These are phyloP conservation scores for Testicularia cyperi DNA, from an alignment of 1,284 basidiomycete species.

Conservation along the genomic window DNA sequence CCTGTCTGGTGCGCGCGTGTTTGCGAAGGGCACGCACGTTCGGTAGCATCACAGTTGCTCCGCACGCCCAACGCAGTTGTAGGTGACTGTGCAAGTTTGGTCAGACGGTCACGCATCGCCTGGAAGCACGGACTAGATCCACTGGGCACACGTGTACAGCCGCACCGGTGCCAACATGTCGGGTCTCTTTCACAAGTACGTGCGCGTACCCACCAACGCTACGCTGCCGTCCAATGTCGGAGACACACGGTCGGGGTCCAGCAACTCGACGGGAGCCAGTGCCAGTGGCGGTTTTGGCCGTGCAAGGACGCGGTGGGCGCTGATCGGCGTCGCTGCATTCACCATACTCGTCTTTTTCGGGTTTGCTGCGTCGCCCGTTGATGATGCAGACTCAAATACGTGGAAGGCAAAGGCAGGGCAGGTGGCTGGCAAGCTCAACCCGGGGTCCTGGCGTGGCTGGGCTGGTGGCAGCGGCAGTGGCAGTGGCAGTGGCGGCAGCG, in stretches of 20 bases:
- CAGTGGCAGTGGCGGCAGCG: too few relatives aligned
- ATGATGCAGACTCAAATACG: conserved; percentile 1
- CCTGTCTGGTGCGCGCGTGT: too few relatives aligned
- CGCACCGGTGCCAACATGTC: too few relatives aligned
- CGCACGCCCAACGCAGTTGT: too few relatives aligned
- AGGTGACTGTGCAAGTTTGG: too few relatives aligned
- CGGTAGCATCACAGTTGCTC: too few relatives aligned
- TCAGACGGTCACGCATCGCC: background rate
- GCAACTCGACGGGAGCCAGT: too few relatives aligned
- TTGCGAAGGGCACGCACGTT: too few relatives aligned
- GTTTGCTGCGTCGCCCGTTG: conserved; percentile 14
- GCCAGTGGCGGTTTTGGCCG: conserved; percentile 21
- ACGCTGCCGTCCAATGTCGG: conserved; percentile 6
- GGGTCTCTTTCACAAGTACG: conserved; percentile 19
- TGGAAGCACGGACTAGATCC: background rate
- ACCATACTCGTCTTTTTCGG: conserved; percentile 28
- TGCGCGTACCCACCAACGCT: conserved; percentile 20
- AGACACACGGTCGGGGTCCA: conserved; percentile 10
- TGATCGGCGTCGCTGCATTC: conserved; percentile 15
- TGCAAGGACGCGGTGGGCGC: conserved; percentile 36
- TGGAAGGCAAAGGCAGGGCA: conserved; percentile 32
- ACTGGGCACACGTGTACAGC: background rate
- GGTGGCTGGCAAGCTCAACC: conserved; percentile 15
- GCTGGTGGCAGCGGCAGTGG: too few relatives aligned
- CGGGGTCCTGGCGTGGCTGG: conserved; percentile 9